Evolutionary conservation across 2,329 filamentous ascomycete genomes (phyloP).

Genomic region (Neonectria faginata): DNA sequence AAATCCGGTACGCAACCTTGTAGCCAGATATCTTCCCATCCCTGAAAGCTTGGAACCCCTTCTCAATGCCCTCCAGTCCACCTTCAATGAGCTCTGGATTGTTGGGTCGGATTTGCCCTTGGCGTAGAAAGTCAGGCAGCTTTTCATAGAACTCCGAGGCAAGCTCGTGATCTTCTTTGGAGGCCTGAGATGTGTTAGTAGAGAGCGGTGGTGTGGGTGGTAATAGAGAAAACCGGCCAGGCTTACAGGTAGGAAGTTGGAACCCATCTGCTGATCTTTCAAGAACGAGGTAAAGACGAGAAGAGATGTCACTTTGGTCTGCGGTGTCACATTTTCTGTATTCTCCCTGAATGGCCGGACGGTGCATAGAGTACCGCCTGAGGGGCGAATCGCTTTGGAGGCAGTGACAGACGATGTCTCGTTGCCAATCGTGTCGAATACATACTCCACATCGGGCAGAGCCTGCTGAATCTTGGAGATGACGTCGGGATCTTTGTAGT

Average conservation of each 20-base stretch:
- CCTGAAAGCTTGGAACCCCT: constrained; percentile 11
- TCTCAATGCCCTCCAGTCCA: not conserved
- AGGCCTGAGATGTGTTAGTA: not conserved
- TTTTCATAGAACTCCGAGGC: constrained; percentile 4
- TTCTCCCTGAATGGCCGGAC: constrained; percentile 54
- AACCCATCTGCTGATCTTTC: constrained; percentile 25
- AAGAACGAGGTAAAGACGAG: constrained; percentile 56
- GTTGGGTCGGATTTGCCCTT: not conserved
- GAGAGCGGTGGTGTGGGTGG: no score
- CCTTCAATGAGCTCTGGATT: not conserved
- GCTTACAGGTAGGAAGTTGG: not conserved
- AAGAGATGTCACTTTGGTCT: constrained; percentile 52
- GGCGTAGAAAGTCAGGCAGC: not conserved
- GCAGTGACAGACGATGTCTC: constrained; percentile 47
- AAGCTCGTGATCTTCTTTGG: constrained; percentile 10
- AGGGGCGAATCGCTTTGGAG: constrained; percentile 43
- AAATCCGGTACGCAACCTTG: not conserved
- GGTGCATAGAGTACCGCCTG: constrained; percentile 51
- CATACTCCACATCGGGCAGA: constrained; percentile 48
- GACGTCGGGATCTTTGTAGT: constrained; percentile 53
- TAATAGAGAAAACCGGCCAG: not conserved
- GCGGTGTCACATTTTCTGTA: constrained; percentile 48
- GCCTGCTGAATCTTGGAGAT: constrained; percentile 48
- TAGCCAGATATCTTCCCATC: constrained; percentile 19
- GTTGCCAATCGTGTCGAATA: constrained; percentile 56